phyloP scores from a whole-genome alignment of 2,329 filamentous ascomycete species.

The Colletotrichum sp. region DNA sequence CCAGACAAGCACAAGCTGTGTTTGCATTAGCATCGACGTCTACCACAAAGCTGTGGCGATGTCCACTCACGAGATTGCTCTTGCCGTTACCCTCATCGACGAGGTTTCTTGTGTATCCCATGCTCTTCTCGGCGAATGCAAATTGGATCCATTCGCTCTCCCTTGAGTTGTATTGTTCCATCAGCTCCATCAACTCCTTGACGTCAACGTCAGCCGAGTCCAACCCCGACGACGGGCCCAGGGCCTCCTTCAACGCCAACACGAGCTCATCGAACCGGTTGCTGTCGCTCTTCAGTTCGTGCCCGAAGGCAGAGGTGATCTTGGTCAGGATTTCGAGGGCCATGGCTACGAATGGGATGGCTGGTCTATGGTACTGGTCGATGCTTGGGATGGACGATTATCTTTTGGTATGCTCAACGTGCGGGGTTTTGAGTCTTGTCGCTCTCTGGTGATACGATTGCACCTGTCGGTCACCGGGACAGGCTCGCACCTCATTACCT shows the following conservation, averaged over 20 bases:
- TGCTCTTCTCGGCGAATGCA: conserved; percentile 72
- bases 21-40: conserved; percentile 22
- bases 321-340: conserved; percentile 37
- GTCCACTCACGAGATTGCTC: conserved; percentile 68
- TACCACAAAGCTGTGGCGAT: conserved; percentile 30
- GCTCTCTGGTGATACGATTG: conserved; percentile 4
- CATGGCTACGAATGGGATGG: conserved; percentile 29
- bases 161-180: conserved; percentile 75
- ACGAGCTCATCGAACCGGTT: conserved; percentile 74
- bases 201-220: conserved; percentile 84
- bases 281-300: conserved; percentile 15
- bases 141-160: conserved; percentile 76
- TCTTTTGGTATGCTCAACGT: background rate
- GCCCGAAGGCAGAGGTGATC: conserved; percentile 23
- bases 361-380: background rate
- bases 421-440: conserved; percentile 14
- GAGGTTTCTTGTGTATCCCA: conserved; percentile 84
- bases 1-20: conserved; percentile 86
- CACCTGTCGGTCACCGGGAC: conserved; percentile 6
- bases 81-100: conserved; percentile 89
- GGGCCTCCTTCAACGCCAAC: conserved; percentile 70
- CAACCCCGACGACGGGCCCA: conserved; percentile 83
- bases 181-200: conserved; percentile 70
- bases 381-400: conserved; percentile 3
- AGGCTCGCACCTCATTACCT: conserved; percentile 1